Percentiles rank a stretch among this genome's conserved stretches.
These are phyloP conservation scores for Parsonsia alboflavescens DNA, from an alignment of 257 asterid species.

Conservation along the genomic window DNA sequence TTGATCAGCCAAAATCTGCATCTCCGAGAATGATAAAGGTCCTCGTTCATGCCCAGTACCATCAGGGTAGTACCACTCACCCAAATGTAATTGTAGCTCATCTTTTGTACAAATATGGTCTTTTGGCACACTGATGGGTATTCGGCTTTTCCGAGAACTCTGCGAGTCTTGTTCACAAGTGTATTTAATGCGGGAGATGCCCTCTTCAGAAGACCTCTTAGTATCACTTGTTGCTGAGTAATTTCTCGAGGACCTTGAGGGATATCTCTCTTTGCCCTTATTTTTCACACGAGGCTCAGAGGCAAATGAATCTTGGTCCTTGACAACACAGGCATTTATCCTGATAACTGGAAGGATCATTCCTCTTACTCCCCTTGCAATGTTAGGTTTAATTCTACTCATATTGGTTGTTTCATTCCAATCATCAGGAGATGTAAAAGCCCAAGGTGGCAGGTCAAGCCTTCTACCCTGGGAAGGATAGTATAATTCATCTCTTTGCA, in stretches of 20 bases:
- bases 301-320: slow-evolving; percentile 80
- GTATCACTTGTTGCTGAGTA: slow-evolving; percentile 51
- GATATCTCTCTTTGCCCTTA: slow-evolving; percentile 61
- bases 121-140: slow-evolving; percentile 43
- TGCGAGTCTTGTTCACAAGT: slow-evolving; percentile 52
- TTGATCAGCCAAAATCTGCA: slow-evolving; percentile 75
- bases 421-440: slow-evolving; percentile 77
- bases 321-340: slow-evolving; percentile 96
- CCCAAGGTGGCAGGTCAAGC: slow-evolving; percentile 92
- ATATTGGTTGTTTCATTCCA: slow-evolving; percentile 47
- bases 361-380: slow-evolving; percentile 68
- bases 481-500: slow-evolving; percentile 68
- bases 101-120: slow-evolving; percentile 62
- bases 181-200: slow-evolving; percentile 36
- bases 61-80: slow-evolving; percentile 95
- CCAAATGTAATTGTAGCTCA: slow-evolving; percentile 68
- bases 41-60: slow-evolving; percentile 98
- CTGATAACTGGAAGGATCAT: slow-evolving; percentile 83
- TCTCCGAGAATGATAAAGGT: slow-evolving; percentile 73
- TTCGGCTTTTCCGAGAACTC: slow-evolving; percentile 43
- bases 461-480: slow-evolving; percentile 62
- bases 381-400: slow-evolving; percentile 47
- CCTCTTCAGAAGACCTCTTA: slow-evolving; percentile 70
- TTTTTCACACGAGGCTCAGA: slow-evolving; percentile 72
- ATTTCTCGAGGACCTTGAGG: slow-evolving; percentile 53